Percentiles rank a stretch among this genome's conserved stretches.
These are phyloP conservation scores for Thermomucor indicae-seudaticae DNA, from an alignment of 371 early-diverging fungal species.

Conservation along the genomic window DNA sequence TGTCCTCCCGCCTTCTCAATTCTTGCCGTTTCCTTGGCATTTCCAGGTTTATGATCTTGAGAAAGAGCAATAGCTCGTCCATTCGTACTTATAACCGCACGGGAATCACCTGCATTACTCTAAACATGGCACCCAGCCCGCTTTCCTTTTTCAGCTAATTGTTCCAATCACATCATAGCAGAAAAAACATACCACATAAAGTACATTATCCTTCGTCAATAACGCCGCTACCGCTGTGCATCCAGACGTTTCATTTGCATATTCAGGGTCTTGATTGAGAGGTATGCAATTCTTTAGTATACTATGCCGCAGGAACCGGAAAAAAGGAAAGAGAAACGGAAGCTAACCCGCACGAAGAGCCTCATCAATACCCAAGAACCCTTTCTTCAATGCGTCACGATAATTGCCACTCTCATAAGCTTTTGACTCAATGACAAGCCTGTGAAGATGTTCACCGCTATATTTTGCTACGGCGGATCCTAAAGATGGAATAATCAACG, in stretches of 20 bases:
- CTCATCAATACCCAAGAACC: constrained; percentile 79
- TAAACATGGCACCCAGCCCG: constrained; percentile 21
- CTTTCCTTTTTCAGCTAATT: constrained; percentile 5
- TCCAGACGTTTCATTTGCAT: constrained; percentile 79
- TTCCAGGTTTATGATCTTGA: constrained; percentile 92
- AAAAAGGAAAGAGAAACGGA: not conserved
- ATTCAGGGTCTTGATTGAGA: constrained; percentile 56
- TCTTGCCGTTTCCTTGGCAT: constrained; percentile 72
- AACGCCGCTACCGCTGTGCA: constrained; percentile 90
- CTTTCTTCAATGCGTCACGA: constrained; percentile 66
- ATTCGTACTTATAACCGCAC: constrained; percentile 73
- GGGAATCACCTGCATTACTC: constrained; percentile 95
- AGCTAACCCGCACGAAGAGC: constrained; percentile 66
- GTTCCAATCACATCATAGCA: not conserved
- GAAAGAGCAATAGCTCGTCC: constrained; percentile 80
- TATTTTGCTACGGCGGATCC: constrained; percentile 81
- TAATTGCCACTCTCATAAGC: constrained; percentile 64
- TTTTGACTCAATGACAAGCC: constrained; percentile 58
- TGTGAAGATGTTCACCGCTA: constrained; percentile 72
- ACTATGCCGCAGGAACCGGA: not conserved
- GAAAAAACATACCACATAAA: constrained; percentile 39
- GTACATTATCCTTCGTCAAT: constrained; percentile 60
- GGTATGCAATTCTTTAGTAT: not conserved
- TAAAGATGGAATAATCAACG: constrained; percentile 17
- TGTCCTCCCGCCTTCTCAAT: constrained; percentile 90